These are phyloP conservation scores for Vigna unguiculata DNA, from an alignment of 306 rosid genomes.

Conservation along the genomic window DNA sequence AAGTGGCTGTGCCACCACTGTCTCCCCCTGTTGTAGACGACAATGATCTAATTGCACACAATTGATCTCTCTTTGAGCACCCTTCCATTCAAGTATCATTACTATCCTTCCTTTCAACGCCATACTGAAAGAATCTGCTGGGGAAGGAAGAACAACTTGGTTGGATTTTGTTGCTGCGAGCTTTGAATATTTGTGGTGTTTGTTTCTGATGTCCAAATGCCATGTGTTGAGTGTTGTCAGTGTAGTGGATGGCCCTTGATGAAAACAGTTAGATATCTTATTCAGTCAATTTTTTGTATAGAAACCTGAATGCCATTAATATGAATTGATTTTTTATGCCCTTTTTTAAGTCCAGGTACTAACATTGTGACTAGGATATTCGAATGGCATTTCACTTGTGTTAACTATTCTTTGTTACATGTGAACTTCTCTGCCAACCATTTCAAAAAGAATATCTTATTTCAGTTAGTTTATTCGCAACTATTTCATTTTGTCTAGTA, in stretches of 20 bases:
- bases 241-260: not conserved
- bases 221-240: constrained; percentile 27
- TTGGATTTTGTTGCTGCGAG: not conserved
- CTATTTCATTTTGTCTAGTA: no score
- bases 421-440: no score
- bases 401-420: constrained; percentile 17
- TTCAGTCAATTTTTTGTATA: constrained; percentile 41
- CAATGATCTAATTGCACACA: constrained; percentile 39
- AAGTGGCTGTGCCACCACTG: constrained; percentile 80
- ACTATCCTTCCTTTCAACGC: not conserved
- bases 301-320: constrained; percentile 24
- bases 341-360: not conserved
- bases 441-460: no score
- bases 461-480: no score
- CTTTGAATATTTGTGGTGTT: constrained; percentile 40
- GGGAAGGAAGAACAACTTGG: constrained; percentile 42
- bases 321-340: constrained; percentile 11
- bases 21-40: constrained; percentile 73
- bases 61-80: constrained; percentile 38
- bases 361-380: constrained; percentile 4
- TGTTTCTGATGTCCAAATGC: constrained; percentile 51
- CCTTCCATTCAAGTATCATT: not conserved
- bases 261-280: constrained; percentile 1
- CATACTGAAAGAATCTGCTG: constrained; percentile 34
- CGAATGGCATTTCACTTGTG: not conserved